These are phyloP conservation scores for Caryopteris hybrid DNA, from an alignment of 305 asterid genomes.

Conservation along the genomic window DNA sequence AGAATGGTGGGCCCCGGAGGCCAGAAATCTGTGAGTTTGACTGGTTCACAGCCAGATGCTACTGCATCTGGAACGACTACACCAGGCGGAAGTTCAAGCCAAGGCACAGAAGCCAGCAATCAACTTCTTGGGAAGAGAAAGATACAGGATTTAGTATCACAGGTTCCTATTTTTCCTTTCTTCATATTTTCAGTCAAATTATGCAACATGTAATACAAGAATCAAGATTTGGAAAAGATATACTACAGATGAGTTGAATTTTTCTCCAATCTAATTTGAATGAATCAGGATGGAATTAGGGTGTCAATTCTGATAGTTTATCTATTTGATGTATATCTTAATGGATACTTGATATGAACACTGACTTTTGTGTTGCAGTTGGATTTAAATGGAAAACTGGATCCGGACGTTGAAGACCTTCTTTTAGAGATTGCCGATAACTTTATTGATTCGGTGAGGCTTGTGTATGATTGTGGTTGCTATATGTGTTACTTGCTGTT, in stretches of 20 bases:
- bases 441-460: conserved; percentile 83
- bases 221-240: conserved; percentile 11
- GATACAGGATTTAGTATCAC: conserved; percentile 84
- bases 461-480: conserved; percentile 7
- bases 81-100: conserved; percentile 95
- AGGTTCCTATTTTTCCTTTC: conserved; percentile 40
- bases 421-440: conserved; percentile 81
- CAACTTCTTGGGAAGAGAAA: conserved; percentile 93
- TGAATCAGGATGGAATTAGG: no score
- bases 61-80: conserved; percentile 90
- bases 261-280: no score
- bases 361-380: conserved; percentile 53
- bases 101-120: conserved; percentile 87
- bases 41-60: conserved; percentile 92
- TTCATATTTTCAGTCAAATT: not conserved
- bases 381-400: conserved; percentile 62
- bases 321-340: conserved; percentile 10
- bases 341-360: not conserved
- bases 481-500: conserved; percentile 1
- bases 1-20: conserved; percentile 61
- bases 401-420: conserved; percentile 82
- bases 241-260: not conserved
- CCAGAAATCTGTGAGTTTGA: conserved; percentile 79
- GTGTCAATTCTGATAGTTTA: not conserved
- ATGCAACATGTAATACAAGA: not conserved